Percentiles rank a stretch among this genome's conserved stretches.
Evolutionary conservation across 2,329 filamentous ascomycete genomes (phyloP).

Genomic region (Beauveria australis): DNA sequence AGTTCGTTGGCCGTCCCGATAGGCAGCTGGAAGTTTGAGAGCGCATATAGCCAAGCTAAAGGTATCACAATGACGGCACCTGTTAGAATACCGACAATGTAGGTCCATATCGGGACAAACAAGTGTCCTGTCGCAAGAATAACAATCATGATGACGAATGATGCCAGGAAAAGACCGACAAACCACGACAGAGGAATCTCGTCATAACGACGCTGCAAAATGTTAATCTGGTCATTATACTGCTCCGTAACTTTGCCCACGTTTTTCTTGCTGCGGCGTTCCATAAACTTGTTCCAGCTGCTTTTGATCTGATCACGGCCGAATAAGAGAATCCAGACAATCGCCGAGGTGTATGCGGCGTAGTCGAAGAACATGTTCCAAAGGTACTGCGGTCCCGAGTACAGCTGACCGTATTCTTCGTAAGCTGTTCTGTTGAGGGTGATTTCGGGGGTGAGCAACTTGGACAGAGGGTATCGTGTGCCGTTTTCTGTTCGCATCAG

Average conservation of each 20-base stretch:
- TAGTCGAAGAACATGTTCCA: conserved; percentile 56
- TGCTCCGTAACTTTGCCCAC: conserved; percentile 41
- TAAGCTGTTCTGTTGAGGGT: conserved; percentile 41
- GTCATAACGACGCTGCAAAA: conserved; percentile 47
- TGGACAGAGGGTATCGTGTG: conserved; percentile 25
- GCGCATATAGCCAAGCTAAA: conserved; percentile 50
- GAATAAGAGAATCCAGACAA: conserved; percentile 51
- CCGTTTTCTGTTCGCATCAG: conserved; percentile 22
- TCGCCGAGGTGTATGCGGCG: conserved; percentile 47
- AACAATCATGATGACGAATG: conserved; percentile 34
- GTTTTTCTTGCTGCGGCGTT: conserved; percentile 22
- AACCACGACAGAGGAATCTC: conserved; percentile 56
- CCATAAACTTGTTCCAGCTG: conserved; percentile 35
- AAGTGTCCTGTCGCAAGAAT: conserved; percentile 43
- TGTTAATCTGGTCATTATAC: conserved; percentile 50
- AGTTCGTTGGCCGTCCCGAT: conserved; percentile 54
- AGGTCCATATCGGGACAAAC: conserved; percentile 53
- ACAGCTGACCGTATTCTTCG: conserved; percentile 43
- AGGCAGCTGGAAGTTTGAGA: conserved; percentile 45
- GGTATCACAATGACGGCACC: conserved; percentile 49
- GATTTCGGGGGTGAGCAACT: conserved; percentile 25
- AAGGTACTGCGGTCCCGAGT: conserved; percentile 47
- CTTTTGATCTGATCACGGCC: conserved; percentile 39
- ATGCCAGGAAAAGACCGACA: conserved; percentile 36
- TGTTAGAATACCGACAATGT: conserved; percentile 47